Percentiles rank a stretch among this genome's conserved stretches.
phyloP scores from a whole-genome alignment of 2,329 filamentous ascomycete genomes.

The Penicillium sp. region DNA sequence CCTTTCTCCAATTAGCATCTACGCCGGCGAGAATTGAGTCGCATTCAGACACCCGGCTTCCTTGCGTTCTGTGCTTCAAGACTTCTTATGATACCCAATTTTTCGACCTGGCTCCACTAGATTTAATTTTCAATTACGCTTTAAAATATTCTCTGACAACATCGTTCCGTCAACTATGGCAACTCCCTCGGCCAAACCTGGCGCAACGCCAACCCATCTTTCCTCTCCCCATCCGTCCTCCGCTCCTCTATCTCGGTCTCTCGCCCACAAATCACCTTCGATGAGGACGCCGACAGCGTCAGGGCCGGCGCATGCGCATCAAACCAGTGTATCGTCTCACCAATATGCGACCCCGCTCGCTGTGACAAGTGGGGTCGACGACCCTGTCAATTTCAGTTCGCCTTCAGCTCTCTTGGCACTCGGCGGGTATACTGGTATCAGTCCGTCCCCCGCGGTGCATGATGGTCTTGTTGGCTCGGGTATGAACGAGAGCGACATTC shows the following conservation, averaged over 20 bases:
- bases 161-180: constrained; percentile 35
- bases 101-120: background rate
- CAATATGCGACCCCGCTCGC: constrained; percentile 47
- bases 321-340: constrained; percentile 39
- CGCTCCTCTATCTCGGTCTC: constrained; percentile 39
- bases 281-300: constrained; percentile 46
- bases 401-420: constrained; percentile 47
- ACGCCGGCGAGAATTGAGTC: constrained; percentile 6
- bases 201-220: constrained; percentile 44
- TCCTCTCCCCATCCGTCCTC: constrained; percentile 46
- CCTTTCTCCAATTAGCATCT: background rate
- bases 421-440: constrained; percentile 44
- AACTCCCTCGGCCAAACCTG: constrained; percentile 47
- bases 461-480: constrained; percentile 37
- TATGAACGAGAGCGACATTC: constrained; percentile 42
- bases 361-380: constrained; percentile 38
- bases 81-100: constrained; percentile 7
- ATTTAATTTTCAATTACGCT: background rate
- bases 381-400: constrained; percentile 46
- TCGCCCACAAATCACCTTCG: constrained; percentile 48
- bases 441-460: constrained; percentile 40
- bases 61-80: constrained; percentile 4
- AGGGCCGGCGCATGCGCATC: constrained; percentile 36
- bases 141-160: background rate
- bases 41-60: constrained; percentile 9